phyloP scores from a whole-genome alignment of 2,329 filamentous ascomycete species.

The Penicillium decumbens region DNA sequence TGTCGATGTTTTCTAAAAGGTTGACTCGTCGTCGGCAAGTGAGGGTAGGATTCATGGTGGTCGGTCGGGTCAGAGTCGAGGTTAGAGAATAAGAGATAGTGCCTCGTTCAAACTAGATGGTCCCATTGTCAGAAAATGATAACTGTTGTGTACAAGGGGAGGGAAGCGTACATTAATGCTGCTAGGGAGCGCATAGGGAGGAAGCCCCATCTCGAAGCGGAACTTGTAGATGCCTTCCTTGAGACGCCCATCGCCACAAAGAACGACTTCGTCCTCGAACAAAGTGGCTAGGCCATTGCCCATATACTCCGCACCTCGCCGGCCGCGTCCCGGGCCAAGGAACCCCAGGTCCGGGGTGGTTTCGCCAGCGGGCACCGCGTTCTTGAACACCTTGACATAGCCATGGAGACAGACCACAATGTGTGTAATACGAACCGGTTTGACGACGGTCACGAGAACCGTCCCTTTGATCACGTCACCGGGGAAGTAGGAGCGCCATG shows the following conservation, averaged over 20 bases:
- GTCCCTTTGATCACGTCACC: conserved; percentile 60
- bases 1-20: conserved; percentile 76
- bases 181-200: conserved; percentile 61
- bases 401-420: conserved; percentile 60
- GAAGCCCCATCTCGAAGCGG: conserved; percentile 60
- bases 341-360: conserved; percentile 47
- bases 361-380: conserved; percentile 54
- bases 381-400: conserved; percentile 62
- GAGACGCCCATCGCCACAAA: conserved; percentile 61
- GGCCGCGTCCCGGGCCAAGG: conserved; percentile 53
- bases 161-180: conserved; percentile 79
- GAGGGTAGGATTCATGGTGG: conserved; percentile 72
- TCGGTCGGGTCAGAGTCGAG: conserved; percentile 82
- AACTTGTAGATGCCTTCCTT: conserved; percentile 63
- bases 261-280: conserved; percentile 61
- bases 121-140: background rate
- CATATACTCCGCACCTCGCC: conserved; percentile 51
- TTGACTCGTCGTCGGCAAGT: conserved; percentile 77
- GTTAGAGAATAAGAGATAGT: conserved; percentile 89
- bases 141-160: background rate
- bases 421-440: conserved; percentile 60
- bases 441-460: conserved; percentile 56
- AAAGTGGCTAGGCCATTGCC: conserved; percentile 61
- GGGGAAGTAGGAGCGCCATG: conserved; percentile 58
- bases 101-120: conserved; percentile 79